Base-by-base conservation (phyloP, 2,329 filamentous ascomycete genomes). In the Ambrosiella cleistominuta region DNA sequence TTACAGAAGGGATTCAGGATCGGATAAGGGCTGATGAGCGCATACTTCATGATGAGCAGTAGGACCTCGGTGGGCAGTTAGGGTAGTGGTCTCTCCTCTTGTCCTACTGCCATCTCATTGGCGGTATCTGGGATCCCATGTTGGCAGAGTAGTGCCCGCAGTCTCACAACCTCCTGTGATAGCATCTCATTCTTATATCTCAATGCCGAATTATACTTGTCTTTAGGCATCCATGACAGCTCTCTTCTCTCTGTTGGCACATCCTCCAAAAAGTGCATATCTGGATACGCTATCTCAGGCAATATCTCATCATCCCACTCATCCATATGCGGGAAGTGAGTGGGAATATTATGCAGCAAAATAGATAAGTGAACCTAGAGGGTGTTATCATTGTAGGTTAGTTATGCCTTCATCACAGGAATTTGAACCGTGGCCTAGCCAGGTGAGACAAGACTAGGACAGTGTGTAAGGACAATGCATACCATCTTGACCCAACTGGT, bases 1-100 rank as follows among this genome's bases (percentile, higher is more conserved):
- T 71, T 72, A 54, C 70, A 75, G 49, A 81, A 68, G 1, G 78
- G 78, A 60, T 81, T 77, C 54, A 80, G 68, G 62, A 81, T 77
- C 38, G 78, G 73, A 38, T 69, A 60, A 0, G 69, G 64, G 63
- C 74, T 75, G 35, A 71, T 74, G 65, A 81, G 60, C 36, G 77
- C 72, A 63, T 74, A 77, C 47, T 72, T 71, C 52, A 80, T 68
- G 55, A 81, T 74, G 39, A 71, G 70, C 35, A 80, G 65, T 56
- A 77, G 69, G 50, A 80, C 70, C 65, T 80, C 78, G 36, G 71
- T 72, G 0, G 78, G 77, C 9, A 80, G 68, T 45, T 71, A 68
- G 0, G 74, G 75, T n/a, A 54, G n/a, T 3, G 37, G 9, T 11
- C 15, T 7, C 3, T 49, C 11, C 27, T 27, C 45, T 9, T 51